Evolutionary conservation across 768 basidiomycete genomes (phyloP).

Genomic region (Tulasnella sp.): DNA sequence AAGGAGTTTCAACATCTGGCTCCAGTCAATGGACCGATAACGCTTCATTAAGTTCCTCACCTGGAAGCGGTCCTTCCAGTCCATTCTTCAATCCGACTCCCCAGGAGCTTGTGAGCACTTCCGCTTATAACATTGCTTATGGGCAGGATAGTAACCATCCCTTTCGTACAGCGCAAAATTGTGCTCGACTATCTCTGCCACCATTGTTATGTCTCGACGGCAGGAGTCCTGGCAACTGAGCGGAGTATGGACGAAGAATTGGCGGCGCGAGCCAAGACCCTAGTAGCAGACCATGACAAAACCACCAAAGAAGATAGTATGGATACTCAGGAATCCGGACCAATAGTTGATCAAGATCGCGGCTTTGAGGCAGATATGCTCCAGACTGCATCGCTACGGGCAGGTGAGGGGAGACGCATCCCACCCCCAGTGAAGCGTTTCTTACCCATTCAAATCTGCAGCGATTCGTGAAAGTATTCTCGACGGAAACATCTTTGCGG

Average conservation of each 20-base stretch:
- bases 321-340: background rate
- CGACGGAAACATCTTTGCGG: constrained; percentile 63
- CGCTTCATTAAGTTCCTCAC: too few relatives aligned
- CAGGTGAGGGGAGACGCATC: background rate
- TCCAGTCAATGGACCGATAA: too few relatives aligned
- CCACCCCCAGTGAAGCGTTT: background rate
- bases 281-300: background rate
- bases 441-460: constrained; percentile 25
- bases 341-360: background rate
- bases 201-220: constrained; percentile 60
- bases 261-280: background rate
- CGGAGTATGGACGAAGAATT: background rate
- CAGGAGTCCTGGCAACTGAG: constrained; percentile 46
- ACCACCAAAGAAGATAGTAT: constrained; percentile 8
- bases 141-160: background rate
- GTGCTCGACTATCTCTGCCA: constrained; percentile 73
- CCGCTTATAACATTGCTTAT: background rate
- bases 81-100: constrained; percentile 8
- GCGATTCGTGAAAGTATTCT: constrained; percentile 64
- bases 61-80: background rate
- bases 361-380: background rate
- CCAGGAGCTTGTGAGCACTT: constrained; percentile 7
- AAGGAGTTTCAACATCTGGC: too few relatives aligned
- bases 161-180: constrained; percentile 24
- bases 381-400: background rate